phyloP scores from a whole-genome alignment of 352 stramenopile genomes.

The Phytophthora cactorum region DNA sequence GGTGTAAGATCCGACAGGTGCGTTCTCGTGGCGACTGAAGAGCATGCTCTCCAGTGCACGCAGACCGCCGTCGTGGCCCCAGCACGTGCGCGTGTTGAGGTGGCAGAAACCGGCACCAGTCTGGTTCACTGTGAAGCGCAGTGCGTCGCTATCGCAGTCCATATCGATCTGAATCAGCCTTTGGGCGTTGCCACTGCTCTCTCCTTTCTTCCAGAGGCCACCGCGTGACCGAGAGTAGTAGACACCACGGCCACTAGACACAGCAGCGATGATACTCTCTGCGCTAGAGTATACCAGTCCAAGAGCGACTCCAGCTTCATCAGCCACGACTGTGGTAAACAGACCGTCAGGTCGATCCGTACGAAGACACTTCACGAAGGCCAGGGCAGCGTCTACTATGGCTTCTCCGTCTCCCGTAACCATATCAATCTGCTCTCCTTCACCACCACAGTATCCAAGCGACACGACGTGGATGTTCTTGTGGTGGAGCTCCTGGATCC shows the following conservation, averaged over 20 bases:
- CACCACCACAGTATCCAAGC: conserved; percentile 31
- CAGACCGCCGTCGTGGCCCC: conserved; percentile 88
- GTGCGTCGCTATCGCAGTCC: conserved; percentile 96
- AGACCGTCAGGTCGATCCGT: conserved; percentile 92
- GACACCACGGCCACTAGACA: conserved; percentile 90
- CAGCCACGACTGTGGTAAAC: conserved; percentile 95
- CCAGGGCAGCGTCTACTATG: conserved; percentile 42
- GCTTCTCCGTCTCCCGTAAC: conserved; percentile 22
- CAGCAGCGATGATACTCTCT: conserved; percentile 90
- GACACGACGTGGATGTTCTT: conserved; percentile 68
- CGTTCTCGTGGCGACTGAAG: conserved; percentile 81
- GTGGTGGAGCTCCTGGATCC: conserved; percentile 67
- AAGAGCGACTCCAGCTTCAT: conserved; percentile 85
- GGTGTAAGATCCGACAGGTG: conserved; percentile 95
- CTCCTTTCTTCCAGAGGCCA: conserved; percentile 95
- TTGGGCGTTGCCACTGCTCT: conserved; percentile 95
- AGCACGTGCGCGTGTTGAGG: conserved; percentile 94
- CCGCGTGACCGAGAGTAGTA: conserved; percentile 95
- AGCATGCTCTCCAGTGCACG: conserved; percentile 92
- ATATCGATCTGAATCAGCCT: conserved; percentile 93
- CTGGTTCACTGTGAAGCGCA: conserved; percentile 95
- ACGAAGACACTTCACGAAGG: conserved; percentile 83
- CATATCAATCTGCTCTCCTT: conserved; percentile 30
- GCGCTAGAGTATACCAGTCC: conserved; percentile 96
- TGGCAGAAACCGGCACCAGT: conserved; percentile 78